Evolutionary conservation across 495 filamentous ascomycete species (phyloP), one percentile per base, ranked within the genome.

Genomic region (Lepidopterella palustris): DNA sequence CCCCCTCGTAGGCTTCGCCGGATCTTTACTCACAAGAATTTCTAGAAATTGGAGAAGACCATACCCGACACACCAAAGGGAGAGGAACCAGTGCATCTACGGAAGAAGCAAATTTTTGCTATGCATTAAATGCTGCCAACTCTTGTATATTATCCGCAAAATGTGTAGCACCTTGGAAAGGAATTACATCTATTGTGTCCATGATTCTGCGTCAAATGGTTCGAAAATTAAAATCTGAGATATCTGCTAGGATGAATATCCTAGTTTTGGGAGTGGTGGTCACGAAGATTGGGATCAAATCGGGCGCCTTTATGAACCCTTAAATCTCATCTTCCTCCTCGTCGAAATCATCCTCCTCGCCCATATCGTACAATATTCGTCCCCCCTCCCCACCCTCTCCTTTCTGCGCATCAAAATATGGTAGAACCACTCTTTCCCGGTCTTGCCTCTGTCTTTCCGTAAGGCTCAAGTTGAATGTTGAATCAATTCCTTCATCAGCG

Each of bases 251-350:
- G 15, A 27, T 58, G 58, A n/a, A 23, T 21, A 31, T 50, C 42
- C 21, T 45, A 20, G 1, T 31, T 28, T 23, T 20, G 13, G 48
- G 45, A 53, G 20, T 26, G 27, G 57, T n/a, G n/a, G n/a, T n/a
- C n/a, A n/a, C n/a, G n/a, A n/a, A n/a, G n/a, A n/a, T n/a, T n/a
- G n/a, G n/a, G 11, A 5, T 3, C 4, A n/a, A 3, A 32, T 4
- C 20, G n/a, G 50, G 57, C 39, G 52, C 31, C 21, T 13, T 5
- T 26, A 31, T n/a, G n/a, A n/a, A n/a, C n/a, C 10, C 48, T 73
- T 73, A 96, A 53, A 97, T 91, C 73, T 98, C 95, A 78, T 98
- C 93, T 70, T 98, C 95, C 74, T 97, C 95, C 61, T 97, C 93
- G 69, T 98, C 93, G 72, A 96, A 98, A 73, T 98, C 95, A 76